phyloP scores from a whole-genome alignment of 371 early-diverging fungal species.

The Cokeromyces recurvatus region DNA sequence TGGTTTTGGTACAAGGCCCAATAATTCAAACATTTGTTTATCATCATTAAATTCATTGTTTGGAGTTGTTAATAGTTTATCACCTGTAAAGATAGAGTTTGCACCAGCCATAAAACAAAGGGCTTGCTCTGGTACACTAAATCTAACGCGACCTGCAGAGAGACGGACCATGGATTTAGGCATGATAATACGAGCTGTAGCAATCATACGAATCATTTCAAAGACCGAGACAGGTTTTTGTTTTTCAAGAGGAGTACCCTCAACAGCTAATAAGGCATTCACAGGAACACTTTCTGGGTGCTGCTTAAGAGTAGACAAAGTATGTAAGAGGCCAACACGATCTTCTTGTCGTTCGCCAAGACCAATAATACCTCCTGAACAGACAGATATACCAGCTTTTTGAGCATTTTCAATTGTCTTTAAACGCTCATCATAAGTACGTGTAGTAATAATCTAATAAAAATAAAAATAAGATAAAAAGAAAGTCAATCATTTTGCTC shows the following conservation, averaged over 20 bases:
- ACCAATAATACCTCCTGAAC: slow-evolving; percentile 88
- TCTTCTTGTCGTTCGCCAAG: slow-evolving; percentile 75
- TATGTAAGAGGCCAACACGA: slow-evolving; percentile 76
- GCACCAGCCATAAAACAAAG: slow-evolving; percentile 86
- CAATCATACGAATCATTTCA: slow-evolving; percentile 87
- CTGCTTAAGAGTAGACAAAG: slow-evolving; percentile 66
- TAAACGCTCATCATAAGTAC: slow-evolving; percentile 79
- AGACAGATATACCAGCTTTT: slow-evolving; percentile 83
- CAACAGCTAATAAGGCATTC: slow-evolving; percentile 79
- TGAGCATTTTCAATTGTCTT: slow-evolving; percentile 74
- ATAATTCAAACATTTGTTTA: slow-evolving; percentile 70
- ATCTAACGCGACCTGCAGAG: slow-evolving; percentile 81
- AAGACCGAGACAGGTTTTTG: slow-evolving; percentile 82
- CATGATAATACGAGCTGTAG: slow-evolving; percentile 83
- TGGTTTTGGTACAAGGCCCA: slow-evolving; percentile 68
- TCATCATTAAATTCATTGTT: slow-evolving; percentile 76
- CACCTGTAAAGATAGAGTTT: slow-evolving; percentile 86
- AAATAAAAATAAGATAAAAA: too few relatives aligned
- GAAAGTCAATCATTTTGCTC: too few relatives aligned
- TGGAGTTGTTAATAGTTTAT: slow-evolving; percentile 81
- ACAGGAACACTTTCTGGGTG: slow-evolving; percentile 88
- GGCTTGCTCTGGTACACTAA: slow-evolving; percentile 73
- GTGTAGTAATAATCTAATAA: slow-evolving; percentile 84
- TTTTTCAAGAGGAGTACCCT: slow-evolving; percentile 78
- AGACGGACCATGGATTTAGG: slow-evolving; percentile 82